phyloP scores from a whole-genome alignment of 768 basidiomycete genomes.

The Piloderma croceum region DNA sequence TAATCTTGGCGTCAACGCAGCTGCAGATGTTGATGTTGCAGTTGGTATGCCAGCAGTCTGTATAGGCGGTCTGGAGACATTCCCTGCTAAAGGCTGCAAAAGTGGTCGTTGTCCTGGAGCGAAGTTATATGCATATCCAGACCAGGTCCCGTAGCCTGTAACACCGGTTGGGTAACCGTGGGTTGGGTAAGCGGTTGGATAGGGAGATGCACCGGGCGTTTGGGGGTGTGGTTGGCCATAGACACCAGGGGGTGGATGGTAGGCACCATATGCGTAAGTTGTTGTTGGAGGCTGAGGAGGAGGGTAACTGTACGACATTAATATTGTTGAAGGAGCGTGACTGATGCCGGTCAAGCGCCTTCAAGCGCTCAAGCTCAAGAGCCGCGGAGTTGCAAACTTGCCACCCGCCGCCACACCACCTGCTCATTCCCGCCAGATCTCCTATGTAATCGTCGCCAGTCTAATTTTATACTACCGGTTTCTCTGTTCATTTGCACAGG shows the following conservation, averaged over 20 bases:
- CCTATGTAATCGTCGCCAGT: too few species aligned
- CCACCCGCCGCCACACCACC: too few species aligned
- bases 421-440: too few species aligned
- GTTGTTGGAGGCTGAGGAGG: slow-evolving; percentile 41
- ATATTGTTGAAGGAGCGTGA: too few species aligned
- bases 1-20: slow-evolving; percentile 19
- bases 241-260: slow-evolving; percentile 38
- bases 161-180: slow-evolving; percentile 56
- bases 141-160: slow-evolving; percentile 64
- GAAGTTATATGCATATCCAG: slow-evolving; percentile 65
- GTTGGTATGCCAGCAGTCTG: slow-evolving; percentile 23
- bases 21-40: slow-evolving; percentile 24
- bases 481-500: too few species aligned
- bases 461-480: too few species aligned
- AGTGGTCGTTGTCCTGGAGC: slow-evolving; percentile 35
- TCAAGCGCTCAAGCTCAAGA: too few species aligned
- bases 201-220: slow-evolving; percentile 45
- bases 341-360: too few species aligned
- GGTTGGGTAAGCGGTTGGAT: slow-evolving; percentile 35
- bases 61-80: slow-evolving; percentile 23
- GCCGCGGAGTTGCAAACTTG: too few species aligned
- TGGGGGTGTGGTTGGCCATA: slow-evolving; percentile 31
- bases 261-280: slow-evolving; percentile 64
- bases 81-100: slow-evolving; percentile 17
- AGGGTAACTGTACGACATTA: too few species aligned